Conservation (phyloP, 2,329 filamentous ascomycete genomes). For the Pseudocercospora pini-densiflorae region DNA sequence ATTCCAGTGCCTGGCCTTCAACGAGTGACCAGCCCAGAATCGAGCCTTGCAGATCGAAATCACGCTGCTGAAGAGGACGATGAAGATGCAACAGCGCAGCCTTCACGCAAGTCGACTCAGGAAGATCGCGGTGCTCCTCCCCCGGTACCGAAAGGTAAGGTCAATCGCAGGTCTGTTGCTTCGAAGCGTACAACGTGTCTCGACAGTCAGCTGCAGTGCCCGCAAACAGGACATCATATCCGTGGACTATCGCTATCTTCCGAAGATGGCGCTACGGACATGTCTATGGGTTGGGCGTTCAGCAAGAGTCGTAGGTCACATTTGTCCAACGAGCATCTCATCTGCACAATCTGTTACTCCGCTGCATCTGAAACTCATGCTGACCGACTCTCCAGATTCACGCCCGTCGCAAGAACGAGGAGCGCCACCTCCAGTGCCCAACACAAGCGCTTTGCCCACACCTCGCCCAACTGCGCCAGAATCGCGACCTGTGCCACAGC, state of each 20-base stretch:
- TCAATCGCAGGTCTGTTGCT: slow-evolving; percentile 12
- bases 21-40: slow-evolving; percentile 55
- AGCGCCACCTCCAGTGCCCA: slow-evolving; percentile 27
- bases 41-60: slow-evolving; percentile 39
- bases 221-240: slow-evolving; percentile 10
- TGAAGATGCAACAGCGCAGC: slow-evolving; percentile 54
- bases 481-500: slow-evolving; percentile 41
- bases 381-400: slow-evolving; percentile 24
- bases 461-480: slow-evolving; percentile 27
- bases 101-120: slow-evolving; percentile 45
- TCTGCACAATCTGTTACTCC: slow-evolving; percentile 8
- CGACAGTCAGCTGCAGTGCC: slow-evolving; percentile 16
- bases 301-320: slow-evolving; percentile 18
- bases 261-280: slow-evolving; percentile 18
- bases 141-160: slow-evolving; percentile 57
- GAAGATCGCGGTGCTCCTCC: slow-evolving; percentile 47
- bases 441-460: slow-evolving; percentile 19
- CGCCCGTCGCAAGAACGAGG: slow-evolving; percentile 26
- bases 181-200: slow-evolving; percentile 17
- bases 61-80: slow-evolving; percentile 48
- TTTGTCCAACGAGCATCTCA: slow-evolving; percentile 18
- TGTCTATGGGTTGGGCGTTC: slow-evolving; percentile 6
- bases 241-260: slow-evolving; percentile 16
- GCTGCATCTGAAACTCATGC: slow-evolving; percentile 8
- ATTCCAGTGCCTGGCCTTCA: slow-evolving; percentile 67